Conservation (phyloP, 768 basidiomycete genomes). For the Rhodosporidiobolus sp. region DNA sequence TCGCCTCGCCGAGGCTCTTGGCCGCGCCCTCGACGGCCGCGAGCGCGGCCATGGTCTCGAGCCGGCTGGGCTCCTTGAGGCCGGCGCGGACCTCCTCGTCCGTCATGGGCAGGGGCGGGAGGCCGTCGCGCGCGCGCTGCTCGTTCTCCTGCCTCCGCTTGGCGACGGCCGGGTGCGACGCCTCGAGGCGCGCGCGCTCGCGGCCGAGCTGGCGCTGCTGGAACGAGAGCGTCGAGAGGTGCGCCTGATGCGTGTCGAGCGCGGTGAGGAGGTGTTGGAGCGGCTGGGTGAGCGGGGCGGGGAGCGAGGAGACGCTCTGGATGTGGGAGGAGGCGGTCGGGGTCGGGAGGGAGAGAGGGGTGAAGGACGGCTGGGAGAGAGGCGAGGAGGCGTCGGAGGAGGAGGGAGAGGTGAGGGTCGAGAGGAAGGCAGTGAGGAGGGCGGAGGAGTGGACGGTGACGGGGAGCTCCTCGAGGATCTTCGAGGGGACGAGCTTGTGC, state of each 20-base stretch:
- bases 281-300: conserved; percentile 34
- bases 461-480: conserved; percentile 42
- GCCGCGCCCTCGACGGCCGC: conserved; percentile 39
- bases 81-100: conserved; percentile 35
- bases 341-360: conserved; percentile 34
- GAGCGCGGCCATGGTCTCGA: conserved; percentile 40
- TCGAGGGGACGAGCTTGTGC: conserved; percentile 41
- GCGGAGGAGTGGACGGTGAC: conserved; percentile 43
- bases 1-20: conserved; percentile 35
- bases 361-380: conserved; percentile 23
- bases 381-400: conserved; percentile 15
- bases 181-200: conserved; percentile 39
- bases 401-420: conserved; percentile 36
- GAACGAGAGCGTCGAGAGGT: conserved; percentile 42
- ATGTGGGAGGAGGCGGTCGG: conserved; percentile 35
- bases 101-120: conserved; percentile 31
- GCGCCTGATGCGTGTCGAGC: conserved; percentile 42
- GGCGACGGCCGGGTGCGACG: conserved; percentile 28
- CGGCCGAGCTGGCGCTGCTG: conserved; percentile 42
- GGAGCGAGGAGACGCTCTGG: conserved; percentile 17
- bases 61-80: conserved; percentile 34
- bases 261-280: conserved; percentile 37
- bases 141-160: conserved; percentile 40
- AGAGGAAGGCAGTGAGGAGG: conserved; percentile 44
- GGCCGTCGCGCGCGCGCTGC: conserved; percentile 36